These are phyloP conservation scores for Sugiyamaella sp. DNA, from an alignment of 1,139 yeast genomes.

Conservation along the genomic window DNA sequence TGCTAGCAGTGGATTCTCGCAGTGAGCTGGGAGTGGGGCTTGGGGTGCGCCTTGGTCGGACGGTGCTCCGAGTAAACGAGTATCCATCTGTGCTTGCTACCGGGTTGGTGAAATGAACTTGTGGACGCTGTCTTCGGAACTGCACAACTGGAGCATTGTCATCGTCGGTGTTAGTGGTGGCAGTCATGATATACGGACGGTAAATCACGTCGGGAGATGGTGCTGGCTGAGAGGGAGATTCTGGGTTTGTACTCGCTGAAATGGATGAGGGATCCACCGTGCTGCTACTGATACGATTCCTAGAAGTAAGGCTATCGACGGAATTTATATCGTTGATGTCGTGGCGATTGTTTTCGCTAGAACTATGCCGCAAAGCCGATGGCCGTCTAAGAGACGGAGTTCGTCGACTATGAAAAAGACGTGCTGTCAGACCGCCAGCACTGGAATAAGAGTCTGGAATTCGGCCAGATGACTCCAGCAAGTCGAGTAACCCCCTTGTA, in stretches of 20 bases:
- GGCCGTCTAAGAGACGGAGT: background rate
- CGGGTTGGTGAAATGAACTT: constrained; percentile 31
- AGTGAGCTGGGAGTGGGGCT: constrained; percentile 11
- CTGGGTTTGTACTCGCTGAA: too few species aligned
- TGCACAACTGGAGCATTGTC: constrained; percentile 6
- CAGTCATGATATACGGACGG: constrained; percentile 15
- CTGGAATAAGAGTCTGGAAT: too few species aligned
- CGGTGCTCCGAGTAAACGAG: background rate
- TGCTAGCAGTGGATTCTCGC: background rate
- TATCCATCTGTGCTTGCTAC: constrained; percentile 20
- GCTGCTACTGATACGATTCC: too few species aligned
- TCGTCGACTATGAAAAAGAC: too few species aligned
- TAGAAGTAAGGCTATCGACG: too few species aligned
- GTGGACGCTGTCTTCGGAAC: constrained; percentile 24
- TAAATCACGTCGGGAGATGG: background rate
- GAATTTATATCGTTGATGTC: background rate
- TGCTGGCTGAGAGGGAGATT: too few species aligned
- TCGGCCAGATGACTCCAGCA: background rate
- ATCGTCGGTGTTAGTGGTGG: constrained; percentile 5
- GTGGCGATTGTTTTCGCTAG: background rate
- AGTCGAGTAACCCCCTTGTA: background rate
- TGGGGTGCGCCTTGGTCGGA: constrained; percentile 7
- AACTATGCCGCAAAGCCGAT: background rate
- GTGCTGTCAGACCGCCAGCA: too few species aligned
- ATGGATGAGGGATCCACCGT: too few species aligned